A percentile compares a stretch with the other conserved stretches of the same genome.
phyloP scores from a whole-genome alignment of 2,329 filamentous ascomycete species.

The Fragosphaeria purpurea region DNA sequence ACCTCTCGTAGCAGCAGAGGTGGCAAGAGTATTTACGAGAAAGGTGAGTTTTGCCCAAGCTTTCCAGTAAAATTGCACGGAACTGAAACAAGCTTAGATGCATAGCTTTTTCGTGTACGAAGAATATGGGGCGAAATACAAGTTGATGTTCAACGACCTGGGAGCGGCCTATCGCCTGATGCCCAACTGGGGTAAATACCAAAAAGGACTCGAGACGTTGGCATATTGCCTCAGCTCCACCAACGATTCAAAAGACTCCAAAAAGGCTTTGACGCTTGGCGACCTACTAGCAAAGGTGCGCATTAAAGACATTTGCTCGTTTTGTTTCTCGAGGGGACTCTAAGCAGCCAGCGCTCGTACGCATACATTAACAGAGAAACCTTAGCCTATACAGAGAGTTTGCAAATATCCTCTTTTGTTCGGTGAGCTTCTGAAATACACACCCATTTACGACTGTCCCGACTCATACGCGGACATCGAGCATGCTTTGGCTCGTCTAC shows the following conservation, averaged over 20 bases:
- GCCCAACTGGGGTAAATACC: constrained; percentile 67
- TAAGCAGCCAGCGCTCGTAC: no score
- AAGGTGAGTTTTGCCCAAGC: constrained; percentile 31
- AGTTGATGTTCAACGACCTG: constrained; percentile 71
- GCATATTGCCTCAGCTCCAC: constrained; percentile 64
- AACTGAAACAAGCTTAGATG: constrained; percentile 42
- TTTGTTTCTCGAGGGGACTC: no score
- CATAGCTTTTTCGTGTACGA: constrained; percentile 78
- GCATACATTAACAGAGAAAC: no score
- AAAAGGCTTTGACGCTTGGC: constrained; percentile 69
- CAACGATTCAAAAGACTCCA: constrained; percentile 53
- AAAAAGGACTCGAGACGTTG: constrained; percentile 75
- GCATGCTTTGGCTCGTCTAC: constrained; percentile 59
- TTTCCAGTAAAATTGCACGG: neutral
- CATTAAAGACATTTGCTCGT: neutral
- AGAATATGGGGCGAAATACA: constrained; percentile 84
- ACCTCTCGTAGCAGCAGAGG: constrained; percentile 48
- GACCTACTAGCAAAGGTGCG: constrained; percentile 84
- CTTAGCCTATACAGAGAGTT: constrained; percentile 78
- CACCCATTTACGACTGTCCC: constrained; percentile 76
- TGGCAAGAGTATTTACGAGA: constrained; percentile 49
- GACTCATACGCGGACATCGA: constrained; percentile 72
- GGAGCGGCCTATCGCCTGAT: constrained; percentile 57
- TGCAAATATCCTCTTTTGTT: constrained; percentile 88
- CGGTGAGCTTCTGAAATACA: constrained; percentile 70